These are phyloP conservation scores for Moesziomyces antarcticus DNA, from an alignment of 1,284 basidiomycete species.

Conservation along the genomic window DNA sequence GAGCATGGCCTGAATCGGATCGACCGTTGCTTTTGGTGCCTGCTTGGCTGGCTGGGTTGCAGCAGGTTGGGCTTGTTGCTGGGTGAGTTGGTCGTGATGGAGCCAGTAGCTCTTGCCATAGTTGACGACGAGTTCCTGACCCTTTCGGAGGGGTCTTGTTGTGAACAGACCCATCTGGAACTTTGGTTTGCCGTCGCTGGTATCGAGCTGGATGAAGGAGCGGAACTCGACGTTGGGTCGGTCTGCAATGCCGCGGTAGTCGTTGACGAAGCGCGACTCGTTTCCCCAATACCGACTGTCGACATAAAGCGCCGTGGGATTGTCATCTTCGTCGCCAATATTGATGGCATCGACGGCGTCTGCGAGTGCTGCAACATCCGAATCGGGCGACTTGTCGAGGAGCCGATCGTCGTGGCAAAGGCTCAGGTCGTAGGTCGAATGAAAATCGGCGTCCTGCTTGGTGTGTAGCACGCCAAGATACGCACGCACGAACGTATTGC, in stretches of 20 bases:
- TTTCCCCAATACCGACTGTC: constrained; percentile 74
- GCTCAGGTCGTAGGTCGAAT: constrained; percentile 83
- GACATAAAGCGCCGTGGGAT: constrained; percentile 33
- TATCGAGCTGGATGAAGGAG: constrained; percentile 31
- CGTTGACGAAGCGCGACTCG: constrained; percentile 72
- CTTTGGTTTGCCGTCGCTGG: not conserved
- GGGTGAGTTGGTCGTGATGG: constrained; percentile 22
- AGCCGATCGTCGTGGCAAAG: constrained; percentile 26
- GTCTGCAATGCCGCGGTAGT: constrained; percentile 54
- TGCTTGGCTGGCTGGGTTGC: not conserved
- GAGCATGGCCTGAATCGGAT: constrained; percentile 38
- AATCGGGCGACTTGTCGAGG: not conserved
- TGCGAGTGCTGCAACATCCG: not conserved
- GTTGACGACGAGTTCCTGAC: constrained; percentile 85
- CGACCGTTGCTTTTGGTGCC: constrained; percentile 1
- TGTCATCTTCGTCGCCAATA: not conserved
- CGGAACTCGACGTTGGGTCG: constrained; percentile 56
- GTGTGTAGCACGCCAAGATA: constrained; percentile 87
- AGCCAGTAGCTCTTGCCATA: constrained; percentile 94
- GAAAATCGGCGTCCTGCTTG: constrained; percentile 72
- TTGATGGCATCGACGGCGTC: not conserved
- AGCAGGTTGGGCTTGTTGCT: not conserved
- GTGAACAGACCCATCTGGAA: constrained; percentile 48
- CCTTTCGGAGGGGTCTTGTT: constrained; percentile 76
- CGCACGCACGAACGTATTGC: constrained; percentile 78